A percentile compares a stretch with the other conserved stretches of the same genome.
These are phyloP conservation scores for Aspergillus fijiensis DNA, from an alignment of 2,329 filamentous ascomycete species.

Conservation along the genomic window DNA sequence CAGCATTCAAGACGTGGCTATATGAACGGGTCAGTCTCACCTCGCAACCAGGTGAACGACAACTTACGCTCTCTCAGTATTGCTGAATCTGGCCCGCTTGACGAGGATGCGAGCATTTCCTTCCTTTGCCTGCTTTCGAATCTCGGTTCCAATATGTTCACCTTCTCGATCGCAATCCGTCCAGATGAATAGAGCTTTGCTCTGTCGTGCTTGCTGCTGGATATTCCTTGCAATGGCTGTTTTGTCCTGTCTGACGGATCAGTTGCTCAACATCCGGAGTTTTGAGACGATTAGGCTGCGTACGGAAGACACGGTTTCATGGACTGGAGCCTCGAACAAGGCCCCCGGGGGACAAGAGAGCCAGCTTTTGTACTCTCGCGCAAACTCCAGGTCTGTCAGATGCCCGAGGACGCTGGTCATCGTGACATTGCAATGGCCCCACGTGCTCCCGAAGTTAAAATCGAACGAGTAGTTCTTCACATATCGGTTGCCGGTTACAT, in stretches of 20 bases:
- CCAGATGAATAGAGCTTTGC: slow-evolving; percentile 87
- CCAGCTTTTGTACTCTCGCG: slow-evolving; percentile 73
- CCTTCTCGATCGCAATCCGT: slow-evolving; percentile 98
- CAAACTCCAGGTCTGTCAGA: slow-evolving; percentile 78
- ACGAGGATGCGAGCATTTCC: slow-evolving; percentile 74
- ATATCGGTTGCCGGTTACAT: slow-evolving; percentile 67
- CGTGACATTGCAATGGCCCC: slow-evolving; percentile 79
- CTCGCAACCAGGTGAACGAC: background rate
- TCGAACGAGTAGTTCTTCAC: slow-evolving; percentile 94
- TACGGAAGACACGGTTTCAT: slow-evolving; percentile 67
- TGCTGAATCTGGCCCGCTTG: slow-evolving; percentile 88
- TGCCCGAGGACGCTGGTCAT: slow-evolving; percentile 96
- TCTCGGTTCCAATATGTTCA: slow-evolving; percentile 91
- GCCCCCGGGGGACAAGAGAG: slow-evolving; percentile 71
- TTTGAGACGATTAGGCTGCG: slow-evolving; percentile 17
- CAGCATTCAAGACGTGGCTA: slow-evolving; percentile 84
- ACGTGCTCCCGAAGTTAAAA: slow-evolving; percentile 78
- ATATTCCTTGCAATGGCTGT: slow-evolving; percentile 83
- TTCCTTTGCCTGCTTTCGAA: slow-evolving; percentile 74
- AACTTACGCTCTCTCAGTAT: slow-evolving; percentile 82
- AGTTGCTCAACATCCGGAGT: background rate
- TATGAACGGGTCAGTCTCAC: background rate
- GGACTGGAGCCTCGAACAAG: slow-evolving; percentile 78
- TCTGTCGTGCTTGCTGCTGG: slow-evolving; percentile 68
- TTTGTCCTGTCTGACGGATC: slow-evolving; percentile 60